phyloP scores from a whole-genome alignment of 2,329 filamentous ascomycete genomes.

The Trichoderma sp. region DNA sequence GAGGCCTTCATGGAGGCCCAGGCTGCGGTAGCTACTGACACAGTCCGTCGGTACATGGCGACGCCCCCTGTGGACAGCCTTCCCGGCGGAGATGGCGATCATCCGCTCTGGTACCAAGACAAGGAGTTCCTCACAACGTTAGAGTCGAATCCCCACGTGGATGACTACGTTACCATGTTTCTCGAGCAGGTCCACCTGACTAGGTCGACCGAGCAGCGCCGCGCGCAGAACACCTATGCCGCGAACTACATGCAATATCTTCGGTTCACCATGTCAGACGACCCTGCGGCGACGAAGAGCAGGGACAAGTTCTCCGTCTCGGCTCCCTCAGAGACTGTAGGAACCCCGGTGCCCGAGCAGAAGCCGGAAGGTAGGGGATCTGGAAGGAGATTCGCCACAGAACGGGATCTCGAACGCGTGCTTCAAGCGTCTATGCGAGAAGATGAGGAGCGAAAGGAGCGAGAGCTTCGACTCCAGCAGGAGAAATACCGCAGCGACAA shows the following conservation, averaged over 20 bases:
- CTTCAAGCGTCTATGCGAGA: constrained; percentile 71
- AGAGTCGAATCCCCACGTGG: constrained; percentile 45
- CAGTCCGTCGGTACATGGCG: constrained; percentile 50
- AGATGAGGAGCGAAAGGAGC: constrained; percentile 70
- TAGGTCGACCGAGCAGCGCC: constrained; percentile 44
- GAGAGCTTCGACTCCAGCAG: constrained; percentile 64
- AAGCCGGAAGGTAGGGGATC: constrained; percentile 59
- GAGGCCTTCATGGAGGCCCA: constrained; percentile 54
- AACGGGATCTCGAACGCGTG: constrained; percentile 72
- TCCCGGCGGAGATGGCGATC: constrained; percentile 48
- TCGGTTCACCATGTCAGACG: constrained; percentile 58
- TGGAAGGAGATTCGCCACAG: constrained; percentile 65
- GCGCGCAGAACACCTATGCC: constrained; percentile 47
- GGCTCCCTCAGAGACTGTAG: constrained; percentile 41
- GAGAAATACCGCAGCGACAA: constrained; percentile 74
- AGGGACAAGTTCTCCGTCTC: constrained; percentile 55
- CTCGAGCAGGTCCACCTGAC: constrained; percentile 48
- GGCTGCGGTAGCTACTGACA: constrained; percentile 38
- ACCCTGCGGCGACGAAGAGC: constrained; percentile 57
- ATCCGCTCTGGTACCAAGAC: constrained; percentile 53
- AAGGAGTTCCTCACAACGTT: constrained; percentile 48
- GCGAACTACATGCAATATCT: constrained; percentile 56
- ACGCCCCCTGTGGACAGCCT: constrained; percentile 60
- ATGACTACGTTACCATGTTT: constrained; percentile 51
- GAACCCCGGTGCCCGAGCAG: constrained; percentile 52